Evolutionary conservation across 345 rosid genomes (phyloP).

Genomic region (Citrus trifoliata): DNA sequence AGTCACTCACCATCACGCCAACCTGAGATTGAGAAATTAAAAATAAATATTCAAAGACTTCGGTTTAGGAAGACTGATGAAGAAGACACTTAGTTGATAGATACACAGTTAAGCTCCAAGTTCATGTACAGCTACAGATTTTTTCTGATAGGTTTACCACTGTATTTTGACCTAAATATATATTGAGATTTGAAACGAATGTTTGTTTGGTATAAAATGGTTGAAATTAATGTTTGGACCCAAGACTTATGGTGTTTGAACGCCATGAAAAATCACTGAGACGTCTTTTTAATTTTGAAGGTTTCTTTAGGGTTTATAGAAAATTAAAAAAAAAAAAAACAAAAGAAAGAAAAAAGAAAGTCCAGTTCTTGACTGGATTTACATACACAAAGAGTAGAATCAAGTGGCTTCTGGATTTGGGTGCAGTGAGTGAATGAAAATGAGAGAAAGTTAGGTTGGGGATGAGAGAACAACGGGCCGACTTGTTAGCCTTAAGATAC

Average conservation of each 20-base stretch:
- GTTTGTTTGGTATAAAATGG: slow-evolving; percentile 38
- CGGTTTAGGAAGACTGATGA: not conserved
- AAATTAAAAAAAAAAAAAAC: not conserved
- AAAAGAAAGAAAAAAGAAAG: not conserved
- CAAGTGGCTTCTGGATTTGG: slow-evolving; percentile 24
- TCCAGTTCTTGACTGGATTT: slow-evolving; percentile 17
- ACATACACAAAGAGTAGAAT: slow-evolving; percentile 4
- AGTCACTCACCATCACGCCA: slow-evolving; percentile 2
- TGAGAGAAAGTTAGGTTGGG: slow-evolving; percentile 31
- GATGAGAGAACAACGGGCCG: slow-evolving; percentile 60
- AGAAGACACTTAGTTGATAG: slow-evolving; percentile 5
- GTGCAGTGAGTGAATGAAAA: slow-evolving; percentile 7
- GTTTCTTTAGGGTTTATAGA: slow-evolving; percentile 1
- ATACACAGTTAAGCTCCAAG: slow-evolving; percentile 7
- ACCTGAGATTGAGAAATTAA: not conserved
- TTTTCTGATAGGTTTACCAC: not conserved
- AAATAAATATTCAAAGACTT: not conserved
- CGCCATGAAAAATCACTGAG: slow-evolving; percentile 7
- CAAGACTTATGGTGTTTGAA: slow-evolving; percentile 11
- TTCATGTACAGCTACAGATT: slow-evolving; percentile 16
- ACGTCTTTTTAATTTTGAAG: not conserved
- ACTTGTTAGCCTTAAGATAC: slow-evolving; percentile 49
- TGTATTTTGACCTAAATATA: slow-evolving; percentile 6
- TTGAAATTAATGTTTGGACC: slow-evolving; percentile 18
- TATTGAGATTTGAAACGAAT: slow-evolving; percentile 32